These are phyloP conservation scores for Flagelloscypha sp. DNA, from an alignment of 768 basidiomycete genomes.

Conservation along the genomic window DNA sequence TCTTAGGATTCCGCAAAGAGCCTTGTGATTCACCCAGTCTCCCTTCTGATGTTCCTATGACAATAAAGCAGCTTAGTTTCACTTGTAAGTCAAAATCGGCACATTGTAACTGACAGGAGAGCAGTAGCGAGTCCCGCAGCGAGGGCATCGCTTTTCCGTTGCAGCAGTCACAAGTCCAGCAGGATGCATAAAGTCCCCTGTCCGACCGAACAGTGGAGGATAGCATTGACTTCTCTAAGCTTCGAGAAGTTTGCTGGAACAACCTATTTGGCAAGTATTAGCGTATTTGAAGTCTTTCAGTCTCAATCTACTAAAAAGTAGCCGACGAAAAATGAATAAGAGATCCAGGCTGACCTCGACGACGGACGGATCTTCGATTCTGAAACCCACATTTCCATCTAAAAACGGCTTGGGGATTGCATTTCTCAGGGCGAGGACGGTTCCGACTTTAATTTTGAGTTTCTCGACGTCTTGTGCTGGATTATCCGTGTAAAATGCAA, in stretches of 20 bases:
- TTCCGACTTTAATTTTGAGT: slow-evolving; percentile 10
- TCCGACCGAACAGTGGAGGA: too few species aligned
- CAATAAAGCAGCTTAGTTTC: too few species aligned
- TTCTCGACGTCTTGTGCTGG: slow-evolving; percentile 12
- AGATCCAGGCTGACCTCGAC: too few species aligned
- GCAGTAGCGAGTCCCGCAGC: slow-evolving; percentile 13
- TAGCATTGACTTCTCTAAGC: too few species aligned
- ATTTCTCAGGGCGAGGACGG: slow-evolving; percentile 13
- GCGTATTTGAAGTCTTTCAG: too few species aligned
- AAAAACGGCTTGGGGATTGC: slow-evolving; percentile 13
- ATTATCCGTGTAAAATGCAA: slow-evolving; percentile 15
- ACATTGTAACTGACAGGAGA: slow-evolving; percentile 9
- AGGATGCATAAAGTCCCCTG: too few species aligned
- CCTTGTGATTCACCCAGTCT: slow-evolving; percentile 14
- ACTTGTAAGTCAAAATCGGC: too few species aligned
- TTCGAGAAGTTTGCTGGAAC: too few species aligned
- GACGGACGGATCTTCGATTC: slow-evolving; percentile 14
- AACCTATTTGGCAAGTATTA: too few species aligned
- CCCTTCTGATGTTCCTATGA: slow-evolving; percentile 15
- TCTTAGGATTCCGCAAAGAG: slow-evolving; percentile 9
- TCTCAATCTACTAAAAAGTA: too few species aligned
- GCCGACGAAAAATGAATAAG: too few species aligned
- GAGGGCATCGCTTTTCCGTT: background rate
- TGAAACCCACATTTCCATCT: slow-evolving; percentile 15
- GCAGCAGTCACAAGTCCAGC: slow-evolving; percentile 2